Evolutionary conservation across 169 alveolate genomes (phyloP).

Genomic region (Babesia bovis): DNA sequence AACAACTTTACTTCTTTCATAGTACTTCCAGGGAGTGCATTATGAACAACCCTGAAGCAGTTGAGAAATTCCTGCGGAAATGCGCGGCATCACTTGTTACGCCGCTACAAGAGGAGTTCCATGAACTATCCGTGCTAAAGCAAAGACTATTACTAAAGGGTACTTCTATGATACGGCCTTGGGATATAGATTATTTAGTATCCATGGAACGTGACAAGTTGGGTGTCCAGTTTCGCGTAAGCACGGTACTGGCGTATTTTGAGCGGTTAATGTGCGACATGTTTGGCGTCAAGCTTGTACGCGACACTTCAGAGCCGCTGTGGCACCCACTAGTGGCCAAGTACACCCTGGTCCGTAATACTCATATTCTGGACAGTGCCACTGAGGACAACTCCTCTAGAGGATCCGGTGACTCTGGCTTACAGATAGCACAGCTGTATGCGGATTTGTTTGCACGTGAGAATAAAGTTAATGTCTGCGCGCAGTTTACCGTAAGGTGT

Average conservation of each 20-base stretch:
- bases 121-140: constrained; percentile 6
- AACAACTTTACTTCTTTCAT: too few relatives aligned
- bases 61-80: constrained; percentile 27
- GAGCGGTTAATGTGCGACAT: constrained; percentile 25
- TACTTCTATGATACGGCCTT: constrained; percentile 29
- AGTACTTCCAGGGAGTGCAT: constrained; percentile 69
- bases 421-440: constrained; percentile 50
- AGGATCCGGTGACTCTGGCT: not conserved
- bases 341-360: constrained; percentile 16
- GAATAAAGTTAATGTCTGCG: constrained; percentile 65
- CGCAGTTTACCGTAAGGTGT: constrained; percentile 79
- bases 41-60: constrained; percentile 14
- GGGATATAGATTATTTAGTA: constrained; percentile 63
- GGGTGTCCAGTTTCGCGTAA: constrained; percentile 8
- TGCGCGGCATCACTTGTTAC: constrained; percentile 4
- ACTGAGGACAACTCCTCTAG: not conserved
- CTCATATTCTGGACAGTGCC: not conserved
- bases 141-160: not conserved
- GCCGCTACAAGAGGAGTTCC: not conserved
- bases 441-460: constrained; percentile 76
- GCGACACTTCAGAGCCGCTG: constrained; percentile 31
- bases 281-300: constrained; percentile 31
- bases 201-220: constrained; percentile 16
- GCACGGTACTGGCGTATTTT: constrained; percentile 41
- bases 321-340: constrained; percentile 53